Conservation (phyloP, 2,329 filamentous ascomycete species). For the Fusarium sacchari region DNA sequence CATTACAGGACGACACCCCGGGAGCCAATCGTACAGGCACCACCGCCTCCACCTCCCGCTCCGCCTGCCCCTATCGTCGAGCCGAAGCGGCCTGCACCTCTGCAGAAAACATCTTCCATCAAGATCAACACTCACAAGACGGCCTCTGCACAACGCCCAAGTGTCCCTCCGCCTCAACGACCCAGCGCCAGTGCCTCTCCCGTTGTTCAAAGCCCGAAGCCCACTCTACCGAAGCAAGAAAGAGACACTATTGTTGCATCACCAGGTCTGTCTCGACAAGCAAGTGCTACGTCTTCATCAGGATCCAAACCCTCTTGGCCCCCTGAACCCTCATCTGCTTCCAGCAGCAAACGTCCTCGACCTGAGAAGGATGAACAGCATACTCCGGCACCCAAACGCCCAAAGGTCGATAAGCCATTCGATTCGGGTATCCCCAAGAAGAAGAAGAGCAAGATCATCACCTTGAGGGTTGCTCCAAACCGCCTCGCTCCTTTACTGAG, state of each 20-base stretch:
- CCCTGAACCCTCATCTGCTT: constrained; percentile 29
- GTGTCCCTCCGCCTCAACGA: not conserved
- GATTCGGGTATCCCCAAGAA: constrained; percentile 32
- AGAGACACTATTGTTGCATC: constrained; percentile 45
- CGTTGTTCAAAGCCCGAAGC: constrained; percentile 11
- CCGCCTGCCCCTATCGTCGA: constrained; percentile 32
- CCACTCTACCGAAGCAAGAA: constrained; percentile 24
- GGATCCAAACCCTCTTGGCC: constrained; percentile 33
- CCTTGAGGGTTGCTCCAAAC: constrained; percentile 49
- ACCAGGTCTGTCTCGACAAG: constrained; percentile 36
- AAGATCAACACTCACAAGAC: constrained; percentile 52
- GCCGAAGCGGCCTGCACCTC: constrained; percentile 42
- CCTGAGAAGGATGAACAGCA: constrained; percentile 51
- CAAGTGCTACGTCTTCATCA: constrained; percentile 36
- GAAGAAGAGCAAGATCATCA: constrained; percentile 51
- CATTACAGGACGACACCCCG: constrained; percentile 52
- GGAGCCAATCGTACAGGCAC: constrained; percentile 37
- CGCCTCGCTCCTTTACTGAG: constrained; percentile 50
- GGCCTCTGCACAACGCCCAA: constrained; percentile 36
- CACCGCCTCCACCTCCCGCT: constrained; percentile 18
- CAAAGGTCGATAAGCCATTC: constrained; percentile 49
- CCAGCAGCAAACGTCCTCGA: constrained; percentile 49
- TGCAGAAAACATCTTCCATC: constrained; percentile 50
- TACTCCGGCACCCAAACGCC: constrained; percentile 51
- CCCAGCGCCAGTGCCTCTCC: constrained; percentile 2